Evolutionary conservation across 1,284 basidiomycete species (phyloP).

Genomic region (Rhizoctonia solani): DNA sequence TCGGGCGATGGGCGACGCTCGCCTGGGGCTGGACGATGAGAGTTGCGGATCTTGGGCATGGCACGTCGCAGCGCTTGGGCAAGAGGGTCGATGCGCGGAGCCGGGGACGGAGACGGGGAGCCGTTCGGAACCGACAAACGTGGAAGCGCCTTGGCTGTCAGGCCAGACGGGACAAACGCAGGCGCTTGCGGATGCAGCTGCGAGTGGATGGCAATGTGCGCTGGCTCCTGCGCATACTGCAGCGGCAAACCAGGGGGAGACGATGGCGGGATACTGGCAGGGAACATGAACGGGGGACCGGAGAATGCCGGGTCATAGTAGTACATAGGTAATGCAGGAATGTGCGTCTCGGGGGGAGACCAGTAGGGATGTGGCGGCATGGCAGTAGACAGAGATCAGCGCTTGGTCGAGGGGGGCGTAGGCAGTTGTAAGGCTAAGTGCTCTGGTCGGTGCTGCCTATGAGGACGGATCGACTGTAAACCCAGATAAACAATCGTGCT

Average conservation of each 20-base stretch:
- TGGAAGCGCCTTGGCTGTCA: background rate
- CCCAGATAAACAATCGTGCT: background rate
- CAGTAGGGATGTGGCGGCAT: slow-evolving; percentile 17
- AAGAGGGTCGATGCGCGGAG: slow-evolving; percentile 10
- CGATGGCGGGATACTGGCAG: background rate
- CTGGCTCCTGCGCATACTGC: background rate
- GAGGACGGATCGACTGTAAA: background rate
- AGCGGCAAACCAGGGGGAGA: background rate
- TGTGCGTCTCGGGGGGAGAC: slow-evolving; percentile 24
- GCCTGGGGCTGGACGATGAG: background rate
- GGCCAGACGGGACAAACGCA: slow-evolving; percentile 7
- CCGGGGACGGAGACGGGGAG: background rate
- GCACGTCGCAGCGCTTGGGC: slow-evolving; percentile 10
- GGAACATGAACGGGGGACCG: background rate
- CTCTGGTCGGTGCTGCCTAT: background rate
- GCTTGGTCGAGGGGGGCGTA: background rate
- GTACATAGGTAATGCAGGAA: background rate
- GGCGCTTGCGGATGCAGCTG: slow-evolving; percentile 24
- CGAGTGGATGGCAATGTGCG: background rate
- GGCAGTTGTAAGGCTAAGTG: background rate
- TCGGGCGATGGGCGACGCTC: slow-evolving; percentile 7
- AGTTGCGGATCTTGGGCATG: slow-evolving; percentile 14
- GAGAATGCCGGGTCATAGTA: slow-evolving; percentile 16
- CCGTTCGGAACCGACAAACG: background rate
- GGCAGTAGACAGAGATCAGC: background rate